Evolutionary conservation across 768 basidiomycete species (phyloP).

Genomic region (Pleurotus platypus): DNA sequence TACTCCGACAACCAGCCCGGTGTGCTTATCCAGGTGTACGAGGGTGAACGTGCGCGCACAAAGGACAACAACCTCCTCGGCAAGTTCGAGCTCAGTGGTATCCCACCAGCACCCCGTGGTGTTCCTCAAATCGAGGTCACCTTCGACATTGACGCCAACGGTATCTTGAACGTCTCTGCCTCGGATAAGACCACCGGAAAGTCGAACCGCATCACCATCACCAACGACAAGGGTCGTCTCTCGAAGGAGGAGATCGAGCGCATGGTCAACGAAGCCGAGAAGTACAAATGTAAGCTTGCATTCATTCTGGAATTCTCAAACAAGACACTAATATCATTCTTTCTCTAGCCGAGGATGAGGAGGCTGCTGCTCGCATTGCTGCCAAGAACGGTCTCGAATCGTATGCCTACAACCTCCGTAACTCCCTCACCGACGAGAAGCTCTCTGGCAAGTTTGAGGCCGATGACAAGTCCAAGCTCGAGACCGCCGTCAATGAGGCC

Average conservation of each 20-base stretch:
- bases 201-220: slow-evolving; percentile 91
- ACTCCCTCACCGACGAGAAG: slow-evolving; percentile 83
- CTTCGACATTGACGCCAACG: slow-evolving; percentile 97
- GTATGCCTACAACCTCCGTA: slow-evolving; percentile 92
- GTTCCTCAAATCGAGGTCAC: slow-evolving; percentile 98
- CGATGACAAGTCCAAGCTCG: slow-evolving; percentile 81
- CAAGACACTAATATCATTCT: slow-evolving; percentile 14
- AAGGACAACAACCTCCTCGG: slow-evolving; percentile 99
- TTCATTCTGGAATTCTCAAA: not conserved
- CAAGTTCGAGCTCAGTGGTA: slow-evolving; percentile 96
- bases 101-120: slow-evolving; percentile 95
- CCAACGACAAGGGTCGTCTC: slow-evolving; percentile 94
- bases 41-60: slow-evolving; percentile 97
- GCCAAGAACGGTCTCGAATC: slow-evolving; percentile 94
- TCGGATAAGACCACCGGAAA: slow-evolving; percentile 97
- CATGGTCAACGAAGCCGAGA: slow-evolving; percentile 94
- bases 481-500: slow-evolving; percentile 75
- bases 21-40: slow-evolving; percentile 96
- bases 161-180: slow-evolving; percentile 94
- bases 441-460: slow-evolving; percentile 85
- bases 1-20: slow-evolving; percentile 99
- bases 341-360: slow-evolving; percentile 74
- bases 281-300: slow-evolving; percentile 68
- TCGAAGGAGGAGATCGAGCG: slow-evolving; percentile 98
- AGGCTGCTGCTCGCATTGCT: slow-evolving; percentile 75